phyloP scores from a whole-genome alignment of 2,329 filamentous ascomycete species.

The Knufia petricola region DNA sequence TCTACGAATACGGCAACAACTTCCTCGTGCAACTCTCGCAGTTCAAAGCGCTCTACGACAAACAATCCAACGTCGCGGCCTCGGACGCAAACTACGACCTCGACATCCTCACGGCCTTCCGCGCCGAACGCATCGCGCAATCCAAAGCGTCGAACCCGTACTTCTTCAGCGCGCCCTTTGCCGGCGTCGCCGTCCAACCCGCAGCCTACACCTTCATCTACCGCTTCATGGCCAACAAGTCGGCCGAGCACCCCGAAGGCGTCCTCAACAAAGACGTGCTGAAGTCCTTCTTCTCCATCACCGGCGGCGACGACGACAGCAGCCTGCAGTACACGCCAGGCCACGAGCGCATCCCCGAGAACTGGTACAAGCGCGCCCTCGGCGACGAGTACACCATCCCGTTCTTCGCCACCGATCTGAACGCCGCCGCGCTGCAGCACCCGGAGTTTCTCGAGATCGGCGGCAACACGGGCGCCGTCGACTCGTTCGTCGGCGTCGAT shows the following conservation, averaged over 20 bases:
- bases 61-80: background rate
- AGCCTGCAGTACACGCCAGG: constrained; percentile 35
- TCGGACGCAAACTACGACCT: constrained; percentile 4
- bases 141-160: constrained; percentile 25
- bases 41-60: constrained; percentile 11
- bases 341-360: constrained; percentile 44
- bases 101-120: background rate
- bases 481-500: constrained; percentile 43
- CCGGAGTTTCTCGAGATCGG: constrained; percentile 39
- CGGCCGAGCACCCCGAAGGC: constrained; percentile 32
- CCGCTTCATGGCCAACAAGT: constrained; percentile 39
- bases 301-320: constrained; percentile 29
- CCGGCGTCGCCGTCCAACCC: constrained; percentile 41
- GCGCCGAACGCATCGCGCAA: background rate
- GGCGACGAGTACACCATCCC: constrained; percentile 33
- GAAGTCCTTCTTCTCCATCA: constrained; percentile 40
- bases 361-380: constrained; percentile 39
- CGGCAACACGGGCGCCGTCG: constrained; percentile 43
- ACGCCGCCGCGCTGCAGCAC: constrained; percentile 30
- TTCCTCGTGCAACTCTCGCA: constrained; percentile 6
- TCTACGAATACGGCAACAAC: constrained; percentile 15
- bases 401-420: constrained; percentile 36
- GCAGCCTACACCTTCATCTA: constrained; percentile 40
- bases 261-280: constrained; percentile 32
- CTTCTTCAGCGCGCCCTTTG: constrained; percentile 44